Conservation (phyloP, 1,284 basidiomycete genomes). For the Volvariella volvacea region DNA sequence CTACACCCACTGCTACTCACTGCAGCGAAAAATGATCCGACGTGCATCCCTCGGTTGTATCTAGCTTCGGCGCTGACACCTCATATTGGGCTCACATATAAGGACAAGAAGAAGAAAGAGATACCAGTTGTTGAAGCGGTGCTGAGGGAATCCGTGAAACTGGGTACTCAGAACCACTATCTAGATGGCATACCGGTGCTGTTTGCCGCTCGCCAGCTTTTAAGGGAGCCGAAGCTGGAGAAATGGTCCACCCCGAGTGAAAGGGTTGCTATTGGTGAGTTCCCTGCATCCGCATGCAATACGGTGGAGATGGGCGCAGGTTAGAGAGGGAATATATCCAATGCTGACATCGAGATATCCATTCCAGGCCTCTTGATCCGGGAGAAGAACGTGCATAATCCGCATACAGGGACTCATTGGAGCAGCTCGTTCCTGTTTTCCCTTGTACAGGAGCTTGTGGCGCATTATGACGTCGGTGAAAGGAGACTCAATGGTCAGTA, state of each 20-base stretch:
- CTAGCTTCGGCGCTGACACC: conserved; percentile 68
- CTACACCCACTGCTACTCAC: conserved; percentile 44
- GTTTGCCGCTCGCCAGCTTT: conserved; percentile 48
- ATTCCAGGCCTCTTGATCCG: conserved; percentile 59
- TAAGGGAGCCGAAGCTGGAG: conserved; percentile 36
- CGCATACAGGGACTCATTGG: conserved; percentile 62
- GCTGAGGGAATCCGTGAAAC: conserved; percentile 78
- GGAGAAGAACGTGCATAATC: conserved; percentile 60
- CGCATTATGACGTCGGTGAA: conserved; percentile 38
- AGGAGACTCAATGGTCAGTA: conserved; percentile 42
- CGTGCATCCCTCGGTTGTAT: conserved; percentile 58
- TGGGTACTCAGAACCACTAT: conserved; percentile 76
- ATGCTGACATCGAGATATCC: too few species aligned
- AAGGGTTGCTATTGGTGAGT: conserved; percentile 55
- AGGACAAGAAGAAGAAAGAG: conserved; percentile 57
- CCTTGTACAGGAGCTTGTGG: conserved; percentile 64
- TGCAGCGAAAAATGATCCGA: conserved; percentile 27
- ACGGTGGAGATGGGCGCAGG: too few species aligned
- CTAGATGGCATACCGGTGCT: conserved; percentile 68
- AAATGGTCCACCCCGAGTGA: conserved; percentile 34
- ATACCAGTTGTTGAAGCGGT: conserved; percentile 60
- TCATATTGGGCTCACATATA: conserved; percentile 52
- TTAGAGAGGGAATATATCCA: too few species aligned
- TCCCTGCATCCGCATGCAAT: not conserved
- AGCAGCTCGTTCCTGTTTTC: conserved; percentile 69